Conservation (phyloP, 176 grass and related monocot species). For the Neostapfia colusana region DNA sequence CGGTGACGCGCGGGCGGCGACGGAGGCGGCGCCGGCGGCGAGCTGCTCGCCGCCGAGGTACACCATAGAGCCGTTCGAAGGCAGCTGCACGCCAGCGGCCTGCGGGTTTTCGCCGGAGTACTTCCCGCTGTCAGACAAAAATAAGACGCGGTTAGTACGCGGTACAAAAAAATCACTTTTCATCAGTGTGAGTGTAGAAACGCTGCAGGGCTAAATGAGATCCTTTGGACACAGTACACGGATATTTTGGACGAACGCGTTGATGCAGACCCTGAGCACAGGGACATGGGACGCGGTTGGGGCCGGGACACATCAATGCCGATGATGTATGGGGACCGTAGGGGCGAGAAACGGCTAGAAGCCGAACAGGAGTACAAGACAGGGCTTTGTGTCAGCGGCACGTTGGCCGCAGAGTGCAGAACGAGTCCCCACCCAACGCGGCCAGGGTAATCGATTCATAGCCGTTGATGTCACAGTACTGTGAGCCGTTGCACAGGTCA, state of each 20-base stretch:
- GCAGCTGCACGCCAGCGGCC: slow-evolving; percentile 51
- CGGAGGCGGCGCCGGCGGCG: not conserved
- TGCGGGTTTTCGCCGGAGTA: slow-evolving; percentile 45
- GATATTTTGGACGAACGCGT: slow-evolving; percentile 28
- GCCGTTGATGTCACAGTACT: slow-evolving; percentile 36
- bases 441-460: not conserved
- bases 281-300: slow-evolving; percentile 19
- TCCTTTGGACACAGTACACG: not conserved
- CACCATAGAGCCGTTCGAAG: slow-evolving; percentile 56
- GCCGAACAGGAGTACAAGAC: not conserved
- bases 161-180: not conserved
- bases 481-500: not conserved
- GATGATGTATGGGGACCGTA: not conserved
- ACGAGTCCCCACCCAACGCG: not conserved
- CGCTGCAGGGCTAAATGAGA: not conserved
- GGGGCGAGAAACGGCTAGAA: slow-evolving; percentile 36
- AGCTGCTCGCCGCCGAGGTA: slow-evolving; percentile 58
- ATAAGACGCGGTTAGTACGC: not conserved
- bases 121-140: slow-evolving; percentile 52
- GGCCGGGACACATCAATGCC: slow-evolving; percentile 18
- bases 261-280: not conserved
- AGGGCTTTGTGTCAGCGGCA: not conserved
- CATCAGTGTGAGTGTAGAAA: not conserved
- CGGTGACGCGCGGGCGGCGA: not conserved
- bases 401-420: not conserved